Conservation (phyloP, 169 alveolate genomes). For the Eimeria praecox region DNA sequence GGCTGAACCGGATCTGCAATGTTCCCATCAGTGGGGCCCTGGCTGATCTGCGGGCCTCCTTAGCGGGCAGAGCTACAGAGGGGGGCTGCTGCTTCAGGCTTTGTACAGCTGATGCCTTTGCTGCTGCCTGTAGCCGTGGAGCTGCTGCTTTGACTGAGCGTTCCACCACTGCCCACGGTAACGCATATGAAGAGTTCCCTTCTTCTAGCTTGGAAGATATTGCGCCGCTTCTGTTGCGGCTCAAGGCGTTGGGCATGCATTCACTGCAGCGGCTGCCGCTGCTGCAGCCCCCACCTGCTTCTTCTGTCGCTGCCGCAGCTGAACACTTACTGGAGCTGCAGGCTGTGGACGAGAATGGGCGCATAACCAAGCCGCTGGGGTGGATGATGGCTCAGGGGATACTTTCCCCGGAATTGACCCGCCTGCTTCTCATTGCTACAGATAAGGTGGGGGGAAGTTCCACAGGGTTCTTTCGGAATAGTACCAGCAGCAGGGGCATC, state of each 20-base stretch:
- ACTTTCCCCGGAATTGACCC: conserved; percentile 67
- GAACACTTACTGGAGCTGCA: conserved; percentile 48
- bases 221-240: conserved; percentile 63
- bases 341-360: conserved; percentile 48
- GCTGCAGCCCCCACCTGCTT: conserved; percentile 70
- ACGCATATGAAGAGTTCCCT: conserved; percentile 24
- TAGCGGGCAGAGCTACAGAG: conserved; percentile 21
- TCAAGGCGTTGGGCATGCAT: conserved; percentile 53
- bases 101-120: conserved; percentile 54
- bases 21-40: conserved; percentile 64
- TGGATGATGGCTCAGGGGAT: conserved; percentile 51
- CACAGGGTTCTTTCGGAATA: background rate
- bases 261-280: conserved; percentile 63
- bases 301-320: conserved; percentile 42
- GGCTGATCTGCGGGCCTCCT: conserved; percentile 56
- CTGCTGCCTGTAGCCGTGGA: conserved; percentile 19
- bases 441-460: conserved; percentile 42
- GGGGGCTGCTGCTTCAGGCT: conserved; percentile 65
- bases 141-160: conserved; percentile 10
- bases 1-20: conserved; percentile 33
- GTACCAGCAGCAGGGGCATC: background rate
- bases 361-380: conserved; percentile 52
- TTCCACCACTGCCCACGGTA: background rate
- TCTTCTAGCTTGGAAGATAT: conserved; percentile 50
- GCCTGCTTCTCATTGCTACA: conserved; percentile 39